A percentile compares a stretch with the other conserved stretches of the same genome.
Evolutionary conservation across 306 rosid species (phyloP).

Genomic region (Hippophae rhamnoides): DNA sequence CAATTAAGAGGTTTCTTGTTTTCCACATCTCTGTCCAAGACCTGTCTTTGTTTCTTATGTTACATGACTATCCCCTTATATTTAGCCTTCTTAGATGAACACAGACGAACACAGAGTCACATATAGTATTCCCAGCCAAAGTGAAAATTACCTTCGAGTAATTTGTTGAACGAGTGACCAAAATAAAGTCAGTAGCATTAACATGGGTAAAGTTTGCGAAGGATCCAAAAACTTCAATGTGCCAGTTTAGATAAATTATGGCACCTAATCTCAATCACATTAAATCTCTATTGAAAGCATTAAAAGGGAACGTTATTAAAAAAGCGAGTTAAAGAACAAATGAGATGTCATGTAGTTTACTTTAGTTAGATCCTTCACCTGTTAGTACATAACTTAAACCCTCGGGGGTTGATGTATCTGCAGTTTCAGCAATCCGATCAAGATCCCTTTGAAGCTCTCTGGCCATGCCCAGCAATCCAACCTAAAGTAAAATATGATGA

Average conservation of each 20-base stretch:
- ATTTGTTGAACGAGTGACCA: no score
- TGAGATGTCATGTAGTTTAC: constrained; percentile 3
- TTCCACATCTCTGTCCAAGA: no score
- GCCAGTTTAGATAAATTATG: background rate
- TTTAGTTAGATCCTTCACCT: constrained; percentile 43
- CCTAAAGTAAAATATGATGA: constrained; percentile 29
- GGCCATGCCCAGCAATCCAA: constrained; percentile 88
- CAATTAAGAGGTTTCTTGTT: no score
- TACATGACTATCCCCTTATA: no score
- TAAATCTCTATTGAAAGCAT: background rate
- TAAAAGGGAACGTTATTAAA: background rate
- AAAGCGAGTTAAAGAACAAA: constrained; percentile 11
- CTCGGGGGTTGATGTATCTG: constrained; percentile 75
- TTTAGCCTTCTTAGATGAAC: no score
- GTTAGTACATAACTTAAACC: constrained; percentile 81
- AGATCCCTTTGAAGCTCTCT: constrained; percentile 79
- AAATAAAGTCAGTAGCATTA: background rate
- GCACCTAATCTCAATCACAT: background rate
- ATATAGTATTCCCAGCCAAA: no score
- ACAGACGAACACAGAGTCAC: no score
- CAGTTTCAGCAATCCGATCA: constrained; percentile 81
- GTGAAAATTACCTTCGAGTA: no score
- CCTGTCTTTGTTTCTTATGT: no score
- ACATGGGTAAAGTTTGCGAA: background rate
- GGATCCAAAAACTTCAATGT: background rate